Evolutionary conservation across 2,329 filamentous ascomycete genomes (phyloP), one percentile per base, ranked within the genome.

Genomic region (Cytospora paraplurivora): DNA sequence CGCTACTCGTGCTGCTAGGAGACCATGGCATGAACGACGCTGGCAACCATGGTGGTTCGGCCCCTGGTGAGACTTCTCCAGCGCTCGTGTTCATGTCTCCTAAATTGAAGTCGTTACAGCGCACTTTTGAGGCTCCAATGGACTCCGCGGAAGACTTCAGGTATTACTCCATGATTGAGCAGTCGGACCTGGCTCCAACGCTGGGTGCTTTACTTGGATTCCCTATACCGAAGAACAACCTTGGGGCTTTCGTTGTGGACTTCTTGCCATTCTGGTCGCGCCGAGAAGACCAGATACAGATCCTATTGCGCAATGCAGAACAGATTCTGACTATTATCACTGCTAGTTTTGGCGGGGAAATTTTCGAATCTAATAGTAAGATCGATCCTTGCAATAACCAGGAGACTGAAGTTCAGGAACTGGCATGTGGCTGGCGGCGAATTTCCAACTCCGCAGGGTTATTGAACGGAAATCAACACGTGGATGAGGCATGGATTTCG

Each of bases 11-110:
- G 3, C 78, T 99, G 7, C 92, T 89, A 62, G 95, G 95, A 62
- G 96, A 99, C 71, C 95, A 99, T 73, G 95, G 95, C n/a, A 99
- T 99, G 95, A 99, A 98, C 70, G 94, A 98, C 70, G 95, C 92
- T 21, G 95, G 95, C 2, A 98, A 98, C 69, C 95, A 99, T 73
- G 95, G 95, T 35, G 95, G 94, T 47, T 97, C 94, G 11, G 93
- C 93, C 0, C 86, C 92, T 1, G 94, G 95, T 51, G 95, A 99
- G 78, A 98, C 95, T 1, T 97, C 94, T 0, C 90, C 95, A 0
- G 95, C 95, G 17, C 79, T 99, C 11, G 85, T 97, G 21, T 98
- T 99, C 74, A 85, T 96, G 67, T 95, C 93, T 2, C 93, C 94
- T 0, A 95, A 92, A 71, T 81, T 97, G 51, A 85, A 84, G 70